phyloP scores from a whole-genome alignment of 257 asterid species.

The Schizonepeta tenuifolia region DNA sequence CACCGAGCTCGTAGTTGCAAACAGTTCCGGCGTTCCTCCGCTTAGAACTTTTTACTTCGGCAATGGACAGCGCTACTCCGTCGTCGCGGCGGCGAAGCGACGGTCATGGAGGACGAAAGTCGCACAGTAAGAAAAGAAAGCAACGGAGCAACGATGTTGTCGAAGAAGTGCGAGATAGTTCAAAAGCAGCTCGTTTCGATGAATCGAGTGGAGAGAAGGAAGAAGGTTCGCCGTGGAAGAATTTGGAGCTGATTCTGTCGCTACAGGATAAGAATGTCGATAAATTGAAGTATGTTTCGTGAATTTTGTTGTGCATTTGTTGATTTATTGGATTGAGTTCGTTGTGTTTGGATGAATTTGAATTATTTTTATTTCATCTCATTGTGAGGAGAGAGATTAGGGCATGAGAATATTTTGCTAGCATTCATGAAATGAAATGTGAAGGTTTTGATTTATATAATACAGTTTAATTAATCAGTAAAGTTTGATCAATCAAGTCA shows the following conservation, averaged over 20 bases:
- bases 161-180: conserved; percentile 39
- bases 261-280: conserved; percentile 59
- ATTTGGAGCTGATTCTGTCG: conserved; percentile 59
- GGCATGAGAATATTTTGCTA: background rate
- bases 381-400: conserved; percentile 11
- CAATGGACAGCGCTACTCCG: conserved; percentile 31
- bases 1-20: background rate
- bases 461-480: background rate
- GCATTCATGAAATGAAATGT: background rate
- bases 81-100: conserved; percentile 14
- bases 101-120: conserved; percentile 31
- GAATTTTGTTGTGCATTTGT: background rate
- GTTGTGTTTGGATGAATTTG: background rate
- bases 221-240: conserved; percentile 62
- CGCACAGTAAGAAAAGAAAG: conserved; percentile 60
- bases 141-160: conserved; percentile 28
- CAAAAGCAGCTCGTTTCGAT: conserved; percentile 46
- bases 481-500: background rate
- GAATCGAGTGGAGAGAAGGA: conserved; percentile 35
- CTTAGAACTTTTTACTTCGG: background rate
- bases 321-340: background rate
- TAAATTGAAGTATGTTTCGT: conserved; percentile 44
- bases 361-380: background rate
- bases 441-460: background rate
- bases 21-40: background rate